Base-by-base conservation (phyloP, 2,329 filamentous ascomycete species). In the Neopestalotiopsis sp. region DNA sequence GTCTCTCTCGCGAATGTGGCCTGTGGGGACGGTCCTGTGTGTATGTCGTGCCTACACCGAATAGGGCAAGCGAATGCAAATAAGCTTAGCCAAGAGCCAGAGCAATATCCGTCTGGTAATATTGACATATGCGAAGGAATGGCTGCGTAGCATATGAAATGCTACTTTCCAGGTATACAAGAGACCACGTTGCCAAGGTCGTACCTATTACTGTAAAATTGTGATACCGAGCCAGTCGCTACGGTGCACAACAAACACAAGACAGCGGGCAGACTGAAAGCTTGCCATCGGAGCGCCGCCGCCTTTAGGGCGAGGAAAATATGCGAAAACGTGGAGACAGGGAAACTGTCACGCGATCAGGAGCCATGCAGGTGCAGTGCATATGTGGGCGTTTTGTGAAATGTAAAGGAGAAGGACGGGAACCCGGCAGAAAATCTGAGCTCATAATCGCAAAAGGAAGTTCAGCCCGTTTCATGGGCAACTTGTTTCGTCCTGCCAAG, bases 281-380 rank as follows among this genome's bases (percentile, higher is more conserved):
- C 45, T 52, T 52, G 34, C n/a, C n/a, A 38, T 63, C 32, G 34
- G 60, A 63, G n/a, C n/a, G 34, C 60, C 60, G 28, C 60, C 57
- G 17, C 24, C n/a, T 30, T 38, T 38, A 38, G 34, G 6, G 34
- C 34, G 6, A 38, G 34, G 34, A 10, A 38, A 38, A 38, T 38
- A 20, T n/a, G 14, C 45, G 45, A 66, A 66, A 66, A 66, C 63
- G 63, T 66, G 63, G 63, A 66, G 40, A 66, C 63, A 56, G 63
- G 63, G 63, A 40, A 57, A 57, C 28, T 42, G 63, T 66, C 63
- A 66, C 63, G 63, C 63, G 63, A 66, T n/a, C 63, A 66, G 59
- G 13, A 62, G 59, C 59, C 59, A 59, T 59, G 57, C 30, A 24
- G 32, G 59, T 62, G 59, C 32, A 20, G 13, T 62, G 59, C 30